A percentile compares a stretch with the other conserved stretches of the same genome.
These are phyloP conservation scores for Spergularia marina DNA, from an alignment of 148 eudicot species.

Conservation along the genomic window DNA sequence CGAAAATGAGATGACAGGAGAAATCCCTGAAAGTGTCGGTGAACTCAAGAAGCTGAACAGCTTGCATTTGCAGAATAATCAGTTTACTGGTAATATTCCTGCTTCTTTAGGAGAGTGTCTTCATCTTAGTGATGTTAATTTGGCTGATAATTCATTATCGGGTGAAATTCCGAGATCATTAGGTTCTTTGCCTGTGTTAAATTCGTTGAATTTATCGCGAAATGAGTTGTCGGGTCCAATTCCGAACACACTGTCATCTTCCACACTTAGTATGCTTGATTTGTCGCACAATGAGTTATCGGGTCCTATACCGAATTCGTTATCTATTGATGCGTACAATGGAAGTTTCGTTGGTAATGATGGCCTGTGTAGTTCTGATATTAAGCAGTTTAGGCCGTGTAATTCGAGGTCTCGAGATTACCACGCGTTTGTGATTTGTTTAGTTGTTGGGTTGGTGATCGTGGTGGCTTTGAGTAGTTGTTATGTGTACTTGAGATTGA, in stretches of 20 bases:
- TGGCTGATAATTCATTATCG: conserved; percentile 56
- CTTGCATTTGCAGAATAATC: conserved; percentile 55
- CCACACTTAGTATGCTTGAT: conserved; percentile 68
- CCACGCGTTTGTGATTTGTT: conserved; percentile 37
- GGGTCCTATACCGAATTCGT: conserved; percentile 65
- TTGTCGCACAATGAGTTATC: conserved; percentile 60
- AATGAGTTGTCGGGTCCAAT: conserved; percentile 69
- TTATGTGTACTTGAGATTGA: conserved; percentile 41
- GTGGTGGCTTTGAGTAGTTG: conserved; percentile 34
- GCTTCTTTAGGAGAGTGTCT: conserved; percentile 49
- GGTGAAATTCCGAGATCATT: conserved; percentile 61
- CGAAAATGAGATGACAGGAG: conserved; percentile 49
- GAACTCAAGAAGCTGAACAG: conserved; percentile 41
- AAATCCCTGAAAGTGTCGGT: conserved; percentile 49
- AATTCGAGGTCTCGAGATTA: conserved; percentile 27
- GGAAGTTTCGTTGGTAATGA: conserved; percentile 67
- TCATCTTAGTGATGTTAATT: conserved; percentile 53
- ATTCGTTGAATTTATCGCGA: conserved; percentile 61
- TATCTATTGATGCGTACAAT: conserved; percentile 48
- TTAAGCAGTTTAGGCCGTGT: conserved; percentile 48
- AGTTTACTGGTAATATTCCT: conserved; percentile 65
- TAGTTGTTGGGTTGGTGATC: conserved; percentile 35
- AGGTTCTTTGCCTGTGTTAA: conserved; percentile 61
- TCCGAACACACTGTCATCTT: conserved; percentile 53
- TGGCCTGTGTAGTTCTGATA: conserved; percentile 66